Conservation (phyloP, 1,139 yeast species). For the Nakaseomyces bracarensis region DNA sequence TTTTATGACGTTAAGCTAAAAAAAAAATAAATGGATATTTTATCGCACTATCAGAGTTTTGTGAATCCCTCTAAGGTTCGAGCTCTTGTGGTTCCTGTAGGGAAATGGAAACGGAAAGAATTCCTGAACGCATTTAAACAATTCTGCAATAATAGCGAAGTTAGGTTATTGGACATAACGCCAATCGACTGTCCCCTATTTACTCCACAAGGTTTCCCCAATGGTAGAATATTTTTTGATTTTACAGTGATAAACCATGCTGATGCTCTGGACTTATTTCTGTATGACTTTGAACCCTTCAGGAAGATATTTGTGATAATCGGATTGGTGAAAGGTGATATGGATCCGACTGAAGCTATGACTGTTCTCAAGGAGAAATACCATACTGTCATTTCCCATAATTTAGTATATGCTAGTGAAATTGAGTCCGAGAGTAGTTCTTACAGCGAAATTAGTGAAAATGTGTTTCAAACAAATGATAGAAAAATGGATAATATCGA, state of each 20-base stretch:
- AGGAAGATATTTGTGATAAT: constrained; percentile 63
- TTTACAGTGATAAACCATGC: constrained; percentile 40
- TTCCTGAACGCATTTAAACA: constrained; percentile 43
- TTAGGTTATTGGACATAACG: constrained; percentile 65
- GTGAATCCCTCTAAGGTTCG: constrained; percentile 57
- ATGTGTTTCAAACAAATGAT: constrained; percentile 16
- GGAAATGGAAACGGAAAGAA: constrained; percentile 41
- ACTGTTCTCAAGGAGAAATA: constrained; percentile 37
- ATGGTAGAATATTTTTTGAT: constrained; percentile 50
- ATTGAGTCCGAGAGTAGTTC: constrained; percentile 6
- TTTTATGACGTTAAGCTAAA: not conserved
- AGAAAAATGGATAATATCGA: constrained; percentile 38
- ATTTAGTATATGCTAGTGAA: constrained; percentile 35
- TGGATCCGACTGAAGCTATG: constrained; percentile 31
- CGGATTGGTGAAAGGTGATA: constrained; percentile 37
- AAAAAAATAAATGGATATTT: constrained; percentile 10
- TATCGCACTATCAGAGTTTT: constrained; percentile 16
- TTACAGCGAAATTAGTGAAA: not conserved
- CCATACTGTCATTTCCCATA: constrained; percentile 58
- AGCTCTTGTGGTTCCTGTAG: constrained; percentile 64
- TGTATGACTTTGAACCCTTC: constrained; percentile 85
- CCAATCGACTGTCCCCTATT: constrained; percentile 55
- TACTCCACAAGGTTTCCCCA: constrained; percentile 80
- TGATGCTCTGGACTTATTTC: constrained; percentile 46
- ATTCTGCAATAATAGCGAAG: constrained; percentile 49